phyloP scores from a whole-genome alignment of 371 early-diverging fungal genomes.

The Mortierella sp. region DNA sequence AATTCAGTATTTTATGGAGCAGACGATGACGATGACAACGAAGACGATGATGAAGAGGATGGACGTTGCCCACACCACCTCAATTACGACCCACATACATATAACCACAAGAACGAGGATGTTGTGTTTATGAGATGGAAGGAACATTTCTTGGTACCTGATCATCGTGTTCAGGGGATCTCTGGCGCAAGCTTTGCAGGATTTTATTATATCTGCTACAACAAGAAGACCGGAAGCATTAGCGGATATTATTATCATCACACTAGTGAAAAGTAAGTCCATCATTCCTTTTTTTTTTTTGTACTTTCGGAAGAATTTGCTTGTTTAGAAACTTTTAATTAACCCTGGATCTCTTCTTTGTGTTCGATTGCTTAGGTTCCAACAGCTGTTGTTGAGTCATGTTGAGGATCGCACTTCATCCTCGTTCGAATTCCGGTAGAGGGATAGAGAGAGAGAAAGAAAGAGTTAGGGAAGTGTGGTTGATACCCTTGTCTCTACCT shows the following conservation, averaged over 20 bases:
- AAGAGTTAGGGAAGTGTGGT: too few relatives aligned
- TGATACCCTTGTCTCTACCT: too few relatives aligned
- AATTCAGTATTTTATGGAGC: slow-evolving; percentile 46
- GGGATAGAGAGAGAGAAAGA: too few relatives aligned
- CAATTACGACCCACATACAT: slow-evolving; percentile 49
- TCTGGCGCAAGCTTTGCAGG: slow-evolving; percentile 95
- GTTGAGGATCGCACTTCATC: slow-evolving; percentile 63
- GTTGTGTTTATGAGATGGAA: slow-evolving; percentile 97
- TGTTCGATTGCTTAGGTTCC: slow-evolving; percentile 67
- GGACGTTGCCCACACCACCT: slow-evolving; percentile 16
- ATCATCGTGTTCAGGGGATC: slow-evolving; percentile 87
- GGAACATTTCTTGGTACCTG: slow-evolving; percentile 95
- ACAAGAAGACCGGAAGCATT: slow-evolving; percentile 80
- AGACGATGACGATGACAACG: slow-evolving; percentile 4
- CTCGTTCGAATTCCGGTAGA: slow-evolving; percentile 75
- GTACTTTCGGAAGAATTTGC: neutral
- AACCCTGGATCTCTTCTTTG: neutral
- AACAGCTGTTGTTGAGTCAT: slow-evolving; percentile 83
- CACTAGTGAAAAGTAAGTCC: slow-evolving; percentile 45
- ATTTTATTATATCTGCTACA: slow-evolving; percentile 94
- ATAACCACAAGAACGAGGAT: slow-evolving; percentile 79
- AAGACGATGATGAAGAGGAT: neutral
- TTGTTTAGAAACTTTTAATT: neutral
- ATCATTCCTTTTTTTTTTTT: neutral
- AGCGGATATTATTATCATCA: slow-evolving; percentile 89